Percentiles rank a stretch among this genome's conserved stretches.
Conservation (phyloP, 2,329 filamentous ascomycete species). For the Cladosporium sp. region DNA sequence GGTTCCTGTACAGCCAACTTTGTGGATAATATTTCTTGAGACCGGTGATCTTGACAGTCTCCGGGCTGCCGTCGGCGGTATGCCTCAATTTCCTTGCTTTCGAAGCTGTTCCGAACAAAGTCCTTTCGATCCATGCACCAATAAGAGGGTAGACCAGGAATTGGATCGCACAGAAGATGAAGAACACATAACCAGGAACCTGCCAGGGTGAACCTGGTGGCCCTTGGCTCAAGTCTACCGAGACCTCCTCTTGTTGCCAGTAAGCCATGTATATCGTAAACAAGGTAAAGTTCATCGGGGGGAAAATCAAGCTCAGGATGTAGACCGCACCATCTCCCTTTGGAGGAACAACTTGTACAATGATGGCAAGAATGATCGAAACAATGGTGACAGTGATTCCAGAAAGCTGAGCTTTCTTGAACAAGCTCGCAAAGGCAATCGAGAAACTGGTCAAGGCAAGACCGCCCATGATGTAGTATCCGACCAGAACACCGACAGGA, state of each 20-base stretch:
- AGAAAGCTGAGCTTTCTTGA: constrained; percentile 81
- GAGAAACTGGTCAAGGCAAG: constrained; percentile 75
- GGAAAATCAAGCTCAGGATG: constrained; percentile 71
- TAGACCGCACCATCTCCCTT: constrained; percentile 62
- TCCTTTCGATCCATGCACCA: constrained; percentile 68
- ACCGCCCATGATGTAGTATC: constrained; percentile 71
- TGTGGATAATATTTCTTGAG: constrained; percentile 79
- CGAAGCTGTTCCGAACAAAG: constrained; percentile 70
- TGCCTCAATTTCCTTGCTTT: constrained; percentile 43
- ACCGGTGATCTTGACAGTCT: constrained; percentile 64
- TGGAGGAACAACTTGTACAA: constrained; percentile 69
- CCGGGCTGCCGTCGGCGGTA: constrained; percentile 18
- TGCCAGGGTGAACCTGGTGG: constrained; percentile 58
- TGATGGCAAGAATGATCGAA: constrained; percentile 70
- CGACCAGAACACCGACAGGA: constrained; percentile 41
- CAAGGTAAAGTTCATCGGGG: constrained; percentile 83
- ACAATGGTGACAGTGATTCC: constrained; percentile 74
- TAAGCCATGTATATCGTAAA: constrained; percentile 76
- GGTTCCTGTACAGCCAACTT: constrained; percentile 51
- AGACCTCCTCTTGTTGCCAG: constrained; percentile 61
- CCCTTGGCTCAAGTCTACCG: constrained; percentile 57
- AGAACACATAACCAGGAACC: constrained; percentile 70
- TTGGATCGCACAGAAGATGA: constrained; percentile 72
- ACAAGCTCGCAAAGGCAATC: constrained; percentile 76
- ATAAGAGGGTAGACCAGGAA: constrained; percentile 73